Base-by-base conservation (phyloP, 805 yeast species). In the Metschnikowia henanensis region DNA sequence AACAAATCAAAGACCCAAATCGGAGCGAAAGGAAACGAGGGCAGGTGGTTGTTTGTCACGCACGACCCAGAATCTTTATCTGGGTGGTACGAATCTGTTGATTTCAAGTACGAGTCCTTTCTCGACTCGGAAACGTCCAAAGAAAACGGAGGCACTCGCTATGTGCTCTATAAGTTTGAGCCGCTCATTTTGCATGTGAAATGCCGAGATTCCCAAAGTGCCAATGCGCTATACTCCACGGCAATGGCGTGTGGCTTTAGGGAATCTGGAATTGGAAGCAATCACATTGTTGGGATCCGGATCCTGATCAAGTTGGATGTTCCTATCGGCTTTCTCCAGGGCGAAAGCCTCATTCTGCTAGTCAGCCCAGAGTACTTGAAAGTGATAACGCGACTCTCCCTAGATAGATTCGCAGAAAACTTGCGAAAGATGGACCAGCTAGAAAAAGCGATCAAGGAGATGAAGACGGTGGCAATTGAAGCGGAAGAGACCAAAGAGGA, bases 231-330 rank as follows among this genome's bases (percentile, higher is more conserved):
- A 9, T 87, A 82, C 50, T 77, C 81, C 29, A 64, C 77, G 0
- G 95, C 95, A 0, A 83, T 88, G 87, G 75, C 77, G 2, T 84
- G 94, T 64, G 96, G 96, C 3, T 89, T 84, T 57, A 73, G 96
- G 56, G 96, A 89, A 61, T 76, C 87, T 23, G 96, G 96, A 0
- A 87, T 89, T 35, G 95, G 95, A 6, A 73, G 82, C 23, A 87
- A 88, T 55, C 78, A 80, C 52, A 71, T 84, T 10, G 95, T 89
- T 6, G 96, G 90, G 0, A 77, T 89, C 16, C 70, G 96, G 50
- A 84, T 80, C 1, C 81, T 88, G 4, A 81, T 89, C 45, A 79
- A 79, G 49, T 61, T 89, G 19, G 96, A 89, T 58, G 72, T 83
- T 0, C 96, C 96, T 0, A 77, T 88, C 25, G 96, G 91, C 0